Percentiles rank a stretch among this genome's conserved stretches.
phyloP scores from a whole-genome alignment of 192 early-diverging fungal genomes.

The Piromyces finnis region DNA sequence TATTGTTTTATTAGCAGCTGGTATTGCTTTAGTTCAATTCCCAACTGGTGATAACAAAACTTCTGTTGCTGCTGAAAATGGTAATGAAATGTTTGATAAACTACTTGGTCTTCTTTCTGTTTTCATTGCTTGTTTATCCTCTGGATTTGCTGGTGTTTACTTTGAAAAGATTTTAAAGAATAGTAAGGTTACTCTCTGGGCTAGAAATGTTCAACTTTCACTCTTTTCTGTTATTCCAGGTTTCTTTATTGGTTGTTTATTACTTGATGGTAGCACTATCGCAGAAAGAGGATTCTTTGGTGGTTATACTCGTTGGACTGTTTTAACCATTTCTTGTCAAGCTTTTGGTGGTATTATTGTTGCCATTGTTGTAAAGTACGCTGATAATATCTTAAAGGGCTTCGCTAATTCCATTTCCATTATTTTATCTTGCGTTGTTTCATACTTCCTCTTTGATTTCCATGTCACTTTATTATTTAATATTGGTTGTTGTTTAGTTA shows the following conservation, averaged over 20 bases:
- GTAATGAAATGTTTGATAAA: slow-evolving; percentile 5
- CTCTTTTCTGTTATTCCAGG: slow-evolving; percentile 66
- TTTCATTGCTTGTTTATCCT: slow-evolving; percentile 63
- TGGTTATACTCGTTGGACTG: slow-evolving; percentile 70
- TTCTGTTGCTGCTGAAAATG: slow-evolving; percentile 1
- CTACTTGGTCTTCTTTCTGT: slow-evolving; percentile 65
- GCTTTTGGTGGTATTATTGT: slow-evolving; percentile 87
- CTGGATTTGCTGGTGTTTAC: slow-evolving; percentile 71
- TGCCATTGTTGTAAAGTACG: slow-evolving; percentile 86
- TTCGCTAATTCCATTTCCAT: slow-evolving; percentile 95
- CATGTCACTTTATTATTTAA: slow-evolving; percentile 51
- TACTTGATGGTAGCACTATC: slow-evolving; percentile 54
- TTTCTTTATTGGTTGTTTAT: slow-evolving; percentile 48
- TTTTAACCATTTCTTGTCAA: slow-evolving; percentile 65
- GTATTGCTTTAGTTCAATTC: slow-evolving; percentile 74
- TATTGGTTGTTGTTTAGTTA: slow-evolving; percentile 50
- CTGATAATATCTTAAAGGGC: slow-evolving; percentile 25
- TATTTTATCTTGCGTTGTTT: slow-evolving; percentile 68
- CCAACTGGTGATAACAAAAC: slow-evolving; percentile 11
- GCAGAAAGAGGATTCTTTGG: slow-evolving; percentile 72
- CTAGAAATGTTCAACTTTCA: slow-evolving; percentile 82
- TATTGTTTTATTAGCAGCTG: slow-evolving; percentile 61
- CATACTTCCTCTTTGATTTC: slow-evolving; percentile 69
- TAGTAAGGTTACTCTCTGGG: slow-evolving; percentile 60
- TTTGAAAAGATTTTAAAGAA: slow-evolving; percentile 55